Evolutionary conservation across 139 green algal species (phyloP), one percentile per base, ranked within the genome.

Genomic region (Haematococcus lacustris): DNA sequence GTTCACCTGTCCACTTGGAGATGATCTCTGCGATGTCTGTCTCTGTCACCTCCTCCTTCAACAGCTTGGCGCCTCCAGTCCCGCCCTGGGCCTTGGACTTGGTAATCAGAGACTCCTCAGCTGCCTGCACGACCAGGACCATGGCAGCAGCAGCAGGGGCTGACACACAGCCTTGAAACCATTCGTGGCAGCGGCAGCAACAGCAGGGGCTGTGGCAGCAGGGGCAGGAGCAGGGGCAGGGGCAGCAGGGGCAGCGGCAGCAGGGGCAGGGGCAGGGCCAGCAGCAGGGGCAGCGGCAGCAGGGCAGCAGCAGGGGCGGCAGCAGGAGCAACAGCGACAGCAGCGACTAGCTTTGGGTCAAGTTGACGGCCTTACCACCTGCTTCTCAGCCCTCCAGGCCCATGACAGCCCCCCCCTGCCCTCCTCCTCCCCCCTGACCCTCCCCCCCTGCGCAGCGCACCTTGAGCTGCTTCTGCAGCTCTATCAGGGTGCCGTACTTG

Each of bases 41-140:
- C 79, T 96, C 91, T 0, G 93, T 98, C 7, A 99, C 95, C 84
- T 98, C 94, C 81, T 96, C 91, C 53, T 94, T 88, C 70, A 98
- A 83, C 89, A 97, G 91, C 78, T 89, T 79, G 73, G 70, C n/a
- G n/a, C 68, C 71, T 26, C 40, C 65, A 13, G 75, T 32, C 41
- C 75, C 71, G 40, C 83, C 53, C 26, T 64, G 72, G 34, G 64
- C 68, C 59, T 78, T 66, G 1, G 85, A 85, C 51, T 85, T 79
- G n/a, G 32, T n/a, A 2, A 77, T 59, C 71, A 90, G 67, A 89
- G 74, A 71, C 2, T 76, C 53, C 82, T 96, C 89, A n/a, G 89
- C 90, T 6, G 62, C 73, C 51, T 79, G 43, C 21, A n/a, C n/a
- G n/a, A n/a, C n/a, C n/a, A n/a, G n/a, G n/a, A n/a, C n/a, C n/a